Base-by-base conservation (phyloP, 163 green algal genomes). In the Coccomyxa subellipsoidea region DNA sequence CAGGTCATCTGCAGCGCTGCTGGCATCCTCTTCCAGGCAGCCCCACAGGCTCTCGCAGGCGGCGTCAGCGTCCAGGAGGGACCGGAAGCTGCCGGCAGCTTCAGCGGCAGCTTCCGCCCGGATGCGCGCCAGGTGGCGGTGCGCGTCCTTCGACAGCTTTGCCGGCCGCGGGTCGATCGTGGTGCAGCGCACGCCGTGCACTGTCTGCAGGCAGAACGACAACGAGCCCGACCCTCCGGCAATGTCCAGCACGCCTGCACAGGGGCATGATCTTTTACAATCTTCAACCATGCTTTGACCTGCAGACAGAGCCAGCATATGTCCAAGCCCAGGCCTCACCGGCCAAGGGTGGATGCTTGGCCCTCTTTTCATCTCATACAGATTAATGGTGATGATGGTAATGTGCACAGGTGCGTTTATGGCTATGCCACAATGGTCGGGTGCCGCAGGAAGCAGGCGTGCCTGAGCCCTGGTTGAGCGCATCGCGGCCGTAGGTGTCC, bases 121-220 rank as follows among this genome's bases (percentile, higher is more conserved):
- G 34, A 38, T 36, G 59, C 35, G 38, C 53, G 66, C 23, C 83
- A 92, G 84, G 72, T 82, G 38, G 32, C 76, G 53, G 36, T 81
- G 82, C 83, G 95, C 89, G 10, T 73, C 38, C 37, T 87, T 87
- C 36, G 76, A 87, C 37, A 94, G 84, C 73, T 91, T 91, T 29
- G 89, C 82, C 0, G 84, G 83, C 10, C 92, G 85, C 1, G 93
- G 92, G 53, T 96, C 93, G 31, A 96, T 81, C 40, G 94, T 77
- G 6, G 90, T 94, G 76, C 18, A 81, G 27, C 35, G 77, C 35
- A 95, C 85, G 18, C 91, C 86, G 47, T 90, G 86, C 12, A 83
- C 76, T 25, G 83, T 77, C 23, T 84, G 75, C 69, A 94, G 80
- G 66, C 87, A 71, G 81, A 93, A 94, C 0, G 86, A 85, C 23